Base-by-base conservation (phyloP, 2,329 filamentous ascomycete genomes). In the Fusarium succisae region DNA sequence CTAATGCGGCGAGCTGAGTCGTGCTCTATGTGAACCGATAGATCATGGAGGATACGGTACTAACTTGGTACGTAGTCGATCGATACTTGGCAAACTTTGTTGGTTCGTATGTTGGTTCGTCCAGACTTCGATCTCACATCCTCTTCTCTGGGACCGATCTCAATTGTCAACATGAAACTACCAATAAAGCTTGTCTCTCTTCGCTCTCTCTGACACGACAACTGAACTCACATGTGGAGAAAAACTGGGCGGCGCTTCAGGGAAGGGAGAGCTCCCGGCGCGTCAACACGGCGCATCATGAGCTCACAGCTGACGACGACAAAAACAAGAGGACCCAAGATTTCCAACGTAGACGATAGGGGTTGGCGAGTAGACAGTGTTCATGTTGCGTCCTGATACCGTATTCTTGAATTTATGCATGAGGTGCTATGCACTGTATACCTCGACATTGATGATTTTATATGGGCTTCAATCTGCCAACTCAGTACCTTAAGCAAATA, bases 301-400 rank as follows among this genome's bases (percentile, higher is more conserved):
- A 71, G 65, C 43, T 62, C 60, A 73, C 54, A 30, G 71, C 70
- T 74, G 67, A 72, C 58, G 67, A 73, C 70, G 56, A 51, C 51
- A 59, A 56, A 41, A 53, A 56, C 63, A 61, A 61, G 35, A 24
- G 24, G 59, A 38, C 55, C 54, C 55, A 54, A 54, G 56, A 73
- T 41, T 73, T 72, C 48, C 32, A 26, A 54, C 24, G 24, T 51
- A 12, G 15, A 26, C 15, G 32, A 58, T 28, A 20, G 50, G 62
- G 43, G 41, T 22, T 57, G 24, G 24, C 15, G 8, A 45, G 35
- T 45, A 37, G 63, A 72, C 62, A 69, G 58, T 64, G 50, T 43
- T 53, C 30, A 45, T 48, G 43, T 44, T n/a, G 18, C n/a, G 44
- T 58, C 53, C 41, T 44, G 37, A 50, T 61, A 70, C 69, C 57